Conservation (phyloP, 371 early-diverging fungal genomes). For the Mortierella sp. region DNA sequence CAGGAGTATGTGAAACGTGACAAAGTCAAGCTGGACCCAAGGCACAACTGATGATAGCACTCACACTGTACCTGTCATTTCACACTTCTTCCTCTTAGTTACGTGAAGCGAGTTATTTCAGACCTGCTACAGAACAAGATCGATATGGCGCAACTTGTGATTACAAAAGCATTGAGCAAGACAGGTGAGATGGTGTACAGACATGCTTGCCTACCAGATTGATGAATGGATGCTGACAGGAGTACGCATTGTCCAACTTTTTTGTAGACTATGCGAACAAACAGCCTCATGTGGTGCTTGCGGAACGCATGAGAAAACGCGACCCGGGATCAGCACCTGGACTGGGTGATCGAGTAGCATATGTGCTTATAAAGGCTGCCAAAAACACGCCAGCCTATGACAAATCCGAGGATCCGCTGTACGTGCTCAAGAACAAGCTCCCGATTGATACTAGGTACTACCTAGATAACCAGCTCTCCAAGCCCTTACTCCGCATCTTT, state of each 20-base stretch:
- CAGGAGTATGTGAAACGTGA: slow-evolving; percentile 77
- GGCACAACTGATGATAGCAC: too few species aligned
- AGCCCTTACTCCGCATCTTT: slow-evolving; percentile 97
- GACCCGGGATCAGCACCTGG: slow-evolving; percentile 97
- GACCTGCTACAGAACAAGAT: slow-evolving; percentile 97
- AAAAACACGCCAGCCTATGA: slow-evolving; percentile 96
- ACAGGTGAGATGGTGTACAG: too few species aligned
- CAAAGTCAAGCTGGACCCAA: background rate
- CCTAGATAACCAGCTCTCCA: slow-evolving; percentile 98
- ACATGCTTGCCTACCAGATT: too few species aligned
- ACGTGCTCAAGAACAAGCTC: slow-evolving; percentile 98
- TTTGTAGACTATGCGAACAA: slow-evolving; percentile 91
- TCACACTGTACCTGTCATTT: too few species aligned
- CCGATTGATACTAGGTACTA: slow-evolving; percentile 99
- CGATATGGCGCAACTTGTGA: slow-evolving; percentile 97
- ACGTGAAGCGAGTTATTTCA: slow-evolving; percentile 91
- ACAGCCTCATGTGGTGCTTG: slow-evolving; percentile 98
- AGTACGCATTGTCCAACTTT: background rate
- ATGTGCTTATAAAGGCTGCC: slow-evolving; percentile 95
- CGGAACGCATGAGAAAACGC: slow-evolving; percentile 92
- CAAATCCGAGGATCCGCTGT: slow-evolving; percentile 99
- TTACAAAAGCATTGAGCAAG: slow-evolving; percentile 98
- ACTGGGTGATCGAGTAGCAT: slow-evolving; percentile 99
- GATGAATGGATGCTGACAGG: too few species aligned
- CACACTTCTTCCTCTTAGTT: slow-evolving; percentile 67